A percentile compares a stretch with the other conserved stretches of the same genome.
Conservation (phyloP, 805 yeast species). For the Barnettozyma pratensis region DNA sequence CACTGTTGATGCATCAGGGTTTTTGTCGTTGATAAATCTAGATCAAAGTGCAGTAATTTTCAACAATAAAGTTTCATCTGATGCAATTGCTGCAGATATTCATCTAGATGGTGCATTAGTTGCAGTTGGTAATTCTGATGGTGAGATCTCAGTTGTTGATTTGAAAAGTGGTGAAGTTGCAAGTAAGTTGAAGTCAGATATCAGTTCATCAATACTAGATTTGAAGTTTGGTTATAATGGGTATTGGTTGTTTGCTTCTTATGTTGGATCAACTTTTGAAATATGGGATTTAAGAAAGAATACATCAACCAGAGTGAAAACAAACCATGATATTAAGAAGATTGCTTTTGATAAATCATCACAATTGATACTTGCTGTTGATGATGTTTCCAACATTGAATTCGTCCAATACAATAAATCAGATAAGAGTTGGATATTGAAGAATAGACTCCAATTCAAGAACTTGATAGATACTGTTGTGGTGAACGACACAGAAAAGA, state of each 20-base stretch:
- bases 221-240: slow-evolving; percentile 59
- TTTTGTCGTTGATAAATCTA: slow-evolving; percentile 20
- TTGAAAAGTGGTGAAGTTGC: slow-evolving; percentile 30
- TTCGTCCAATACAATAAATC: slow-evolving; percentile 19
- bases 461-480: slow-evolving; percentile 14
- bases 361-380: slow-evolving; percentile 15
- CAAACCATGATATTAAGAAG: slow-evolving; percentile 4
- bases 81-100: slow-evolving; percentile 18
- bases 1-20: slow-evolving; percentile 24
- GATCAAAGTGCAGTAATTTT: slow-evolving; percentile 3
- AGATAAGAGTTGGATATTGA: slow-evolving; percentile 16
- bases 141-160: slow-evolving; percentile 30
- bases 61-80: slow-evolving; percentile 1
- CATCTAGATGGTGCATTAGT: slow-evolving; percentile 46
- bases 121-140: slow-evolving; percentile 28
- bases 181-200: slow-evolving; percentile 16
- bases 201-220: slow-evolving; percentile 23
- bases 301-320: slow-evolving; percentile 6
- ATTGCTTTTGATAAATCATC: slow-evolving; percentile 21
- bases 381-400: slow-evolving; percentile 5
- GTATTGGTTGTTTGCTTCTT: slow-evolving; percentile 45
- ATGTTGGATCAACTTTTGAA: slow-evolving; percentile 26
- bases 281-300: slow-evolving; percentile 48
- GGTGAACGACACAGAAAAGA: slow-evolving; percentile 9
- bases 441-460: slow-evolving; percentile 7